Conservation (phyloP, 2,329 filamentous ascomycete species). For the Neopestalotiopsis clavispora region DNA sequence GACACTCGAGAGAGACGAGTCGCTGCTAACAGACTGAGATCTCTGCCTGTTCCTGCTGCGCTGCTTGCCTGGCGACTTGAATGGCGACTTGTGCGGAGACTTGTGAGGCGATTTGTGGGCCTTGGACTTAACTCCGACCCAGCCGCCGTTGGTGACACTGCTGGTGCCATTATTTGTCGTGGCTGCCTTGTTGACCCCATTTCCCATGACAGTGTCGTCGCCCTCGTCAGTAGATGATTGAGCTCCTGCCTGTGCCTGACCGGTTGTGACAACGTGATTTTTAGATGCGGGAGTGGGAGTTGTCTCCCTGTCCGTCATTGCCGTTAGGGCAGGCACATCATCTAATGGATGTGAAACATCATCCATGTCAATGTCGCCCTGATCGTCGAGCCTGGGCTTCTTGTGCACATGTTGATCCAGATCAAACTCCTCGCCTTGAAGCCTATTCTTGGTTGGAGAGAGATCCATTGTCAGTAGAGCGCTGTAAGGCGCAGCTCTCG, state of each 20-base stretch:
- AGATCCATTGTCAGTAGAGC: constrained; percentile 50
- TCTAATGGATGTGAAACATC: background rate
- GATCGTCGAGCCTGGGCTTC: constrained; percentile 32
- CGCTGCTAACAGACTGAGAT: constrained; percentile 35
- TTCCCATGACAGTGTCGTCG: background rate
- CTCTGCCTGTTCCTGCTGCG: constrained; percentile 30
- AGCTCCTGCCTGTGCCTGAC: background rate
- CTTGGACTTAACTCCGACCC: constrained; percentile 15
- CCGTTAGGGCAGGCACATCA: background rate
- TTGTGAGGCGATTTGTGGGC: constrained; percentile 25
- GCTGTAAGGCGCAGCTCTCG: constrained; percentile 55
- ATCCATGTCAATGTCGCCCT: background rate
- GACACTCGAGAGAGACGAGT: constrained; percentile 37
- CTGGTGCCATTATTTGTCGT: background rate
- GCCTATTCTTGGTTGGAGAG: constrained; percentile 27
- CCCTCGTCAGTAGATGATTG: background rate
- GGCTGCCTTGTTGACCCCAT: background rate
- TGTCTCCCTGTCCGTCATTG: background rate
- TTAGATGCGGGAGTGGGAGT: constrained; percentile 4
- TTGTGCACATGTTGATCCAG: constrained; percentile 34
- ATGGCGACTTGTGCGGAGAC: constrained; percentile 25
- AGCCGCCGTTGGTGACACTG: constrained; percentile 5
- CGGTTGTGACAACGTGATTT: too few species aligned
- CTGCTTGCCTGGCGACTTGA: constrained; percentile 21
- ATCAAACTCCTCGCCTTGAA: constrained; percentile 19